Percentiles rank a stretch among this genome's conserved stretches.
Evolutionary conservation across 345 rosid species (phyloP).

Genomic region (Bruguiera sexangula): DNA sequence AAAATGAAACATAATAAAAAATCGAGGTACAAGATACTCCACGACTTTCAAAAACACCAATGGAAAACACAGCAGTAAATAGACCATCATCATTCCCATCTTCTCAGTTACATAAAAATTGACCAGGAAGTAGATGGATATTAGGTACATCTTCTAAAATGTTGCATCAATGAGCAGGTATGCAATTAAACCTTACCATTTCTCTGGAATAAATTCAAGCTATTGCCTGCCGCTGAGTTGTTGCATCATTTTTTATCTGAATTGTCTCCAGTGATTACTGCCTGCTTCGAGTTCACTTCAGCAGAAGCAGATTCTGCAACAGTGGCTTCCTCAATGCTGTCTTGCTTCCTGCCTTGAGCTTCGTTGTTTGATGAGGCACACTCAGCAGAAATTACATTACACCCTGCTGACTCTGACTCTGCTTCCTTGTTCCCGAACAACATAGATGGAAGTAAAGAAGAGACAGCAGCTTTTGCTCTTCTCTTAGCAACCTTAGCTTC

Average conservation of each 20-base stretch:
- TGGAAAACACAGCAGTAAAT: too few species aligned
- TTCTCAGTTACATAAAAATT: too few species aligned
- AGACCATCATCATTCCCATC: too few species aligned
- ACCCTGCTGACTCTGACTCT: slow-evolving; percentile 23
- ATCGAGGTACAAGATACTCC: too few species aligned
- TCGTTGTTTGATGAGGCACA: slow-evolving; percentile 13
- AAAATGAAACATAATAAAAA: too few species aligned
- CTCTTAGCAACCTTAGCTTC: slow-evolving; percentile 74
- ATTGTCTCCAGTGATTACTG: too few species aligned
- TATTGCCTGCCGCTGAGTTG: background rate
- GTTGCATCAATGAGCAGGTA: slow-evolving; percentile 2
- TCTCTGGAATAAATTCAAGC: slow-evolving; percentile 11
- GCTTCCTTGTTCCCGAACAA: slow-evolving; percentile 45
- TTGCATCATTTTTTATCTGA: too few species aligned
- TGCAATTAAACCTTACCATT: slow-evolving; percentile 1
- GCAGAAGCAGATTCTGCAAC: slow-evolving; percentile 16
- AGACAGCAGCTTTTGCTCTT: slow-evolving; percentile 48
- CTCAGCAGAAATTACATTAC: slow-evolving; percentile 22
- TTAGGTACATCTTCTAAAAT: slow-evolving; percentile 23
- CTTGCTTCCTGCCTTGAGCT: slow-evolving; percentile 28
- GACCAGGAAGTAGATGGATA: slow-evolving; percentile 49
- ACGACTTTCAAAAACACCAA: too few species aligned
- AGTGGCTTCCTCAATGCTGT: slow-evolving; percentile 28
- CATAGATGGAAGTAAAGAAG: slow-evolving; percentile 49
- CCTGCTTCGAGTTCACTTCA: slow-evolving; percentile 2